Percentiles rank a stretch among this genome's conserved stretches.
These are phyloP conservation scores for Mycena alexandri DNA, from an alignment of 768 basidiomycete species.

Conservation along the genomic window DNA sequence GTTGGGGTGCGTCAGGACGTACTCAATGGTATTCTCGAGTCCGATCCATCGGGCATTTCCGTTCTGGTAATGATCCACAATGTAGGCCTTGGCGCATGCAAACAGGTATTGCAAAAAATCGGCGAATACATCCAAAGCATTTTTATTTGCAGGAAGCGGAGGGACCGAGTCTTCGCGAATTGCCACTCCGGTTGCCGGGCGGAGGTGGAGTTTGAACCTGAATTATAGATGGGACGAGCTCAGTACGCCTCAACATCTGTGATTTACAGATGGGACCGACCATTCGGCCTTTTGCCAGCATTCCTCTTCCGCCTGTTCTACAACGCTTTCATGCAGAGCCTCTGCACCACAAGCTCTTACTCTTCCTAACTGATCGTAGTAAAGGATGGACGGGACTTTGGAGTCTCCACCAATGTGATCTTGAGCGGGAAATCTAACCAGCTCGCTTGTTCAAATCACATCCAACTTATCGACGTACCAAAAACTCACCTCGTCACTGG, in stretches of 20 bases:
- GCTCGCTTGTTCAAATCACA: background rate
- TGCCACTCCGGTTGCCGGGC: slow-evolving; percentile 43
- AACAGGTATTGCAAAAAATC: slow-evolving; percentile 67
- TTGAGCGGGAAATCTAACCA: slow-evolving; percentile 59
- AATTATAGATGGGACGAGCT: background rate
- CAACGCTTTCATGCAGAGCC: slow-evolving; percentile 53
- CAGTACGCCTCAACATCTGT: slow-evolving; percentile 11
- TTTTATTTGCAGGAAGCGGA: slow-evolving; percentile 57
- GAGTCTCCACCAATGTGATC: slow-evolving; percentile 60
- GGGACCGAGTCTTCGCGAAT: slow-evolving; percentile 38
- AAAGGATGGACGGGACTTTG: slow-evolving; percentile 63
- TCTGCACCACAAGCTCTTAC: slow-evolving; percentile 61
- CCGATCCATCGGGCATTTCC: slow-evolving; percentile 61
- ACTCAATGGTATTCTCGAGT: slow-evolving; percentile 58
- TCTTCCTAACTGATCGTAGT: slow-evolving; percentile 57
- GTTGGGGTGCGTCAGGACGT: slow-evolving; percentile 72
- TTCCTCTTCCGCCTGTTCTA: slow-evolving; percentile 56
- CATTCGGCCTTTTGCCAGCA: slow-evolving; percentile 62
- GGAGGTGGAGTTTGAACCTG: slow-evolving; percentile 57
- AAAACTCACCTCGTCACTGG: slow-evolving; percentile 26
- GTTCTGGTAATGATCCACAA: slow-evolving; percentile 59
- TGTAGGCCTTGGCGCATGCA: slow-evolving; percentile 58
- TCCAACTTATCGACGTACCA: background rate
- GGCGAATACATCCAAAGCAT: slow-evolving; percentile 56
- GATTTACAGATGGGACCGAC: slow-evolving; percentile 46